Base-by-base conservation (phyloP, 306 rosid genomes). In the Myrica gale region DNA sequence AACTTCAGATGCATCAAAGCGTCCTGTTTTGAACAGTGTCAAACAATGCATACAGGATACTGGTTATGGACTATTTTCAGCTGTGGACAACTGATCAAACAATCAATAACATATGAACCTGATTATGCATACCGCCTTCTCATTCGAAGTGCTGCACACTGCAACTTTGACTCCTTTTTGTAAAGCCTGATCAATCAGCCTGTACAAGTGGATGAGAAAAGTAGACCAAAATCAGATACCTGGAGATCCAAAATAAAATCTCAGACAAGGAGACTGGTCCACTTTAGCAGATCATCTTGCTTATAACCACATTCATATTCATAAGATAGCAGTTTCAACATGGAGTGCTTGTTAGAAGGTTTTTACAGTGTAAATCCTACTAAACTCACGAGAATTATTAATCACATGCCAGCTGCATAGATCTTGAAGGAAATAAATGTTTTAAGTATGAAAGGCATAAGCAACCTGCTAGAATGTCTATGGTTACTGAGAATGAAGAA, bases 121-220 rank as follows among this genome's bases (percentile, higher is more conserved):
- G 84, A 81, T 88, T 74, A 39, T 83, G 90, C 93, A 84, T 95
- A 95, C 97, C 99, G 97, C 97, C 90, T 95, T 95, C 92, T 95
- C 99, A 79, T 95, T 95, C 43, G 99, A 95, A 80, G 99, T 92
- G 84, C 99, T 95, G 82, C 99, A 95, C 61, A 95, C 97, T 16
- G 99, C 99, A 68, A 95, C 99, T 67, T 92, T 89, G 81, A 90
- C 96, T 83, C 97, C 99, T 78, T 82, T 90, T 80, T 80, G 16
- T 42, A 95, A 83, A 80, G 99, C 99, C 82, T 95, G 99, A 77
- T 95, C 97, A 65, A 95, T 82, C 81, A 95, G 79, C 93, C 99
- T 95, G 76, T 55, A 82, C 44, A 81, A 76, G 80, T 82, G 69
- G 32, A 74, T 37, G 55, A 72, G 60, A 71, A 51, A 74, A 75